Evolutionary conservation across 768 basidiomycete species (phyloP).

Genomic region (Russula brevipes): DNA sequence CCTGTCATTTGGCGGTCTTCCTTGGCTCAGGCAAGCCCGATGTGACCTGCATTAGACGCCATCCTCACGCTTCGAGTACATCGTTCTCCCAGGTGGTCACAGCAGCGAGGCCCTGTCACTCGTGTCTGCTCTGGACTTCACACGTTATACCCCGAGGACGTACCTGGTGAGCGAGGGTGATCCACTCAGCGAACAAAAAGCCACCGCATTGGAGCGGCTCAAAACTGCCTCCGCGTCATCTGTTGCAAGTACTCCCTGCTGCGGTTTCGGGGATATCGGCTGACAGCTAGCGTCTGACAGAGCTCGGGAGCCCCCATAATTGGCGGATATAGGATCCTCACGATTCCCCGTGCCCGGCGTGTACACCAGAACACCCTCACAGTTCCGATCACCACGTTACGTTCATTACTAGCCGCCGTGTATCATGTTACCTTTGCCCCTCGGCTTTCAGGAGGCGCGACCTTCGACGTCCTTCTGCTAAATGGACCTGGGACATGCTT

Average conservation of each 20-base stretch:
- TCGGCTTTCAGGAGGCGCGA: slow-evolving; percentile 29
- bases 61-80: slow-evolving; percentile 20
- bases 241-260: slow-evolving; percentile 23
- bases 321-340: slow-evolving; percentile 46
- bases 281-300: not conserved
- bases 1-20: slow-evolving; percentile 69
- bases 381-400: slow-evolving; percentile 57
- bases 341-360: slow-evolving; percentile 79
- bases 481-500: slow-evolving; percentile 97
- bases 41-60: not conserved
- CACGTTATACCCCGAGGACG: slow-evolving; percentile 66
- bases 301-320: not conserved
- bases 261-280: not conserved
- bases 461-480: slow-evolving; percentile 74
- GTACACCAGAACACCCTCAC: slow-evolving; percentile 79
- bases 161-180: slow-evolving; percentile 87
- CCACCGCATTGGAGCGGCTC: slow-evolving; percentile 52
- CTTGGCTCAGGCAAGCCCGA: slow-evolving; percentile 77
- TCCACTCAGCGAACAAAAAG: slow-evolving; percentile 67
- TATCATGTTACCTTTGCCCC: slow-evolving; percentile 57
- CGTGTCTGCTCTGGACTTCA: slow-evolving; percentile 64
- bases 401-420: slow-evolving; percentile 57
- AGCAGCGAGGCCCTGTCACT: slow-evolving; percentile 81
- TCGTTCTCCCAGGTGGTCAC: slow-evolving; percentile 69
- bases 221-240: slow-evolving; percentile 29